These are phyloP conservation scores for Mucor indicus DNA, from an alignment of 371 early-diverging fungal genomes.

Conservation along the genomic window DNA sequence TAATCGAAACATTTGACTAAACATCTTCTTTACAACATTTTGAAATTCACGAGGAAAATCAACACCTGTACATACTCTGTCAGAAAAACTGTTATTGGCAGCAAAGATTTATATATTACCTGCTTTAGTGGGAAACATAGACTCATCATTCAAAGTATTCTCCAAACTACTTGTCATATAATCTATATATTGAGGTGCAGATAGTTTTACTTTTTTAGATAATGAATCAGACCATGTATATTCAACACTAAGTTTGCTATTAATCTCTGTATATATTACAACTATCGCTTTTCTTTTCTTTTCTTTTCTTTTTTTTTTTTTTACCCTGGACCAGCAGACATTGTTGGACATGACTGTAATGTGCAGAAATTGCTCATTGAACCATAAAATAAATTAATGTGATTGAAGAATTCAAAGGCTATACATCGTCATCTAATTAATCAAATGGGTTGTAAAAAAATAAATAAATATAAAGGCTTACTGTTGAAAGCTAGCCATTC, in stretches of 20 bases:
- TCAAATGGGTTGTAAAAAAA: neutral
- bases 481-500: slow-evolving; percentile 95
- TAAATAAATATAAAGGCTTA: slow-evolving; percentile 24
- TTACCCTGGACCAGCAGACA: slow-evolving; percentile 87
- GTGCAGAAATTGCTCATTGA: slow-evolving; percentile 91
- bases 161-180: slow-evolving; percentile 90
- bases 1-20: slow-evolving; percentile 84
- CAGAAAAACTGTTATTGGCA: no score
- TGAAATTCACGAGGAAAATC: slow-evolving; percentile 86
- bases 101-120: no score
- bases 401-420: slow-evolving; percentile 94
- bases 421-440: neutral
- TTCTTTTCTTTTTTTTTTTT: neutral
- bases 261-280: neutral
- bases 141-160: slow-evolving; percentile 83
- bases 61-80: slow-evolving; percentile 11
- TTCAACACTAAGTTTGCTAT: slow-evolving; percentile 57
- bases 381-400: slow-evolving; percentile 90
- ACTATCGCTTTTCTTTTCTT: neutral
- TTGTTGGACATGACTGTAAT: slow-evolving; percentile 73
- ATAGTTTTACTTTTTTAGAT: slow-evolving; percentile 75
- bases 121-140: slow-evolving; percentile 83
- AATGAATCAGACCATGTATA: slow-evolving; percentile 92
- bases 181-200: slow-evolving; percentile 95
- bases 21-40: slow-evolving; percentile 66